phyloP scores from a whole-genome alignment of 2,329 filamentous ascomycete species.

The Neonectria neomacrospora region DNA sequence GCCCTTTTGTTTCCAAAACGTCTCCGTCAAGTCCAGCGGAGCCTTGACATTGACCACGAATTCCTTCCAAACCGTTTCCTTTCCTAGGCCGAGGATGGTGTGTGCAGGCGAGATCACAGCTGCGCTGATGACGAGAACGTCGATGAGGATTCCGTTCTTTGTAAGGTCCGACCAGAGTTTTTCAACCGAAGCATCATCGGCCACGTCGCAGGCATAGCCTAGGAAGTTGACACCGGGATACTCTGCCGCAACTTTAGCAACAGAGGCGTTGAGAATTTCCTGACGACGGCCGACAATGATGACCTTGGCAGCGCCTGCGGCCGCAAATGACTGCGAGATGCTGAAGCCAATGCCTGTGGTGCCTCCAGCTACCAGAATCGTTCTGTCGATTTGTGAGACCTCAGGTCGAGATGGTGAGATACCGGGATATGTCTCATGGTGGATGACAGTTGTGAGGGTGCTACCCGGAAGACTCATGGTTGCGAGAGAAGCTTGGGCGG shows the following conservation, averaged over 20 bases:
- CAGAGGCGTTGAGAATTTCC: conserved; percentile 3
- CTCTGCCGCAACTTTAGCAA: not conserved
- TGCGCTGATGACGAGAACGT: conserved; percentile 12
- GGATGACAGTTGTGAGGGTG: not conserved
- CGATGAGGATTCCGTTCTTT: conserved; percentile 1
- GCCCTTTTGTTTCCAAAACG: not conserved
- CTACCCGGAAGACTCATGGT: not conserved
- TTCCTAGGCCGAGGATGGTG: conserved; percentile 12
- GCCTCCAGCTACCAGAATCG: conserved; percentile 74
- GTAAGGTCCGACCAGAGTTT: not conserved
- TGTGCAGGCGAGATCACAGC: conserved; percentile 13
- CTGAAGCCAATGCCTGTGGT: conserved; percentile 72
- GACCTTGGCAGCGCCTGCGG: conserved; percentile 51
- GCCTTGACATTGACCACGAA: conserved; percentile 14
- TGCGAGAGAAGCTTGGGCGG: not conserved
- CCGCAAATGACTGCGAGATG: conserved; percentile 65
- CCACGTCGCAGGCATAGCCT: not conserved
- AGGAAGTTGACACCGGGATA: not conserved
- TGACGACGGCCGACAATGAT: conserved; percentile 48
- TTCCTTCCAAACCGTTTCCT: conserved; percentile 5
- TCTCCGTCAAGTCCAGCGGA: conserved; percentile 1
- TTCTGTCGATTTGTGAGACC: conserved; percentile 54
- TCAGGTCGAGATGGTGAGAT: conserved; percentile 42
- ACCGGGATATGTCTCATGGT: not conserved
- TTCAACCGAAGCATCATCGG: not conserved